Evolutionary conservation across 73 alveolate genomes (phyloP).

Genomic region (Tetrahymena elliotti): DNA sequence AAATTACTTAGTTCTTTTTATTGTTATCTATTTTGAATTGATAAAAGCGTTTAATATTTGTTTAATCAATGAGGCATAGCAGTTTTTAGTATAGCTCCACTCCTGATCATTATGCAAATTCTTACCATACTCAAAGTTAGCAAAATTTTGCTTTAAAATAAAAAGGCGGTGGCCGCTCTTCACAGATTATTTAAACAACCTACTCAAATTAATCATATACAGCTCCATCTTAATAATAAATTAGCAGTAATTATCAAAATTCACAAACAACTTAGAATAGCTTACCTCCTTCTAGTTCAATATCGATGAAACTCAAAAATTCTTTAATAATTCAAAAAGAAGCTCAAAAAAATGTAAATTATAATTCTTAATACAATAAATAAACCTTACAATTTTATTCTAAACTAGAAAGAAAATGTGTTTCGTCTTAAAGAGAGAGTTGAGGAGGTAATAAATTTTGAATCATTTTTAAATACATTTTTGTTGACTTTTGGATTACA

Average conservation of each 20-base stretch:
- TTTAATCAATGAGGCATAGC: not conserved
- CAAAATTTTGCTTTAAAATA: not conserved
- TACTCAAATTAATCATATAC: not conserved
- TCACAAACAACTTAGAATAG: not conserved
- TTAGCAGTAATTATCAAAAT: not conserved
- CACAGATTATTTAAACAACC: not conserved
- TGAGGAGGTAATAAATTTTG: not conserved
- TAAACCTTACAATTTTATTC: not conserved
- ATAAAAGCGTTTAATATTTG: not conserved
- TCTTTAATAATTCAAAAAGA: not conserved
- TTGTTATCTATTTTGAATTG: not conserved
- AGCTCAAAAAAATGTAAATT: not conserved
- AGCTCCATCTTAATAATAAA: not conserved
- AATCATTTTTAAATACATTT: not conserved
- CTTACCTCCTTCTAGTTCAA: not conserved
- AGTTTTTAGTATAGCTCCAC: not conserved
- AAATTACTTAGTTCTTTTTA: not conserved
- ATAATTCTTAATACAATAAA: not conserved
- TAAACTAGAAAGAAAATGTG: not conserved
- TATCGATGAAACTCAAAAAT: not conserved
- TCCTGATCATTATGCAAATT: not conserved
- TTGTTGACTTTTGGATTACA: no score
- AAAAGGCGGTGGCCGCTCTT: not conserved
- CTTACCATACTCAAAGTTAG: not conserved
- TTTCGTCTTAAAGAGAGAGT: not conserved